phyloP scores from a whole-genome alignment of 352 stramenopile genomes.

The Phytophthora pluvialis region DNA sequence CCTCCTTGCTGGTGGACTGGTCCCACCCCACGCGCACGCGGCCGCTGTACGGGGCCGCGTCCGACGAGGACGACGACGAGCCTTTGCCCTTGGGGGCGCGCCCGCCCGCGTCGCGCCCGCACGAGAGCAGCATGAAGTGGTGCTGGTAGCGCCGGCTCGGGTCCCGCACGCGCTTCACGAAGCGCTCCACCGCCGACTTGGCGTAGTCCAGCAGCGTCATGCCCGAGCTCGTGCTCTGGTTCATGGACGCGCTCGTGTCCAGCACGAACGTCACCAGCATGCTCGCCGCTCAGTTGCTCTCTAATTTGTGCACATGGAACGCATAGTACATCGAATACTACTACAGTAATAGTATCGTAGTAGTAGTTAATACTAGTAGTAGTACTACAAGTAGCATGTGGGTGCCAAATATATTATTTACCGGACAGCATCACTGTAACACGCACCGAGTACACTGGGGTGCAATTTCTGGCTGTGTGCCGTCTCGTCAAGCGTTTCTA shows the following conservation, averaged over 20 bases:
- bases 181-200: conserved; percentile 89
- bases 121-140: conserved; percentile 91
- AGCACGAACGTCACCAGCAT: conserved; percentile 93
- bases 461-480: no score
- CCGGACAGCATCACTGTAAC: no score
- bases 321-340: no score
- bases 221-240: conserved; percentile 86
- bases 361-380: no score
- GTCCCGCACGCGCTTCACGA: conserved; percentile 87
- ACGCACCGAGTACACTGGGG: no score
- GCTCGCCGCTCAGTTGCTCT: background rate
- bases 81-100: conserved; percentile 22
- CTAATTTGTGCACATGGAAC: no score
- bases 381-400: no score
- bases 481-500: no score
- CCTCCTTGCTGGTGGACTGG: conserved; percentile 86
- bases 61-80: background rate
- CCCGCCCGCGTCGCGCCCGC: conserved; percentile 43
- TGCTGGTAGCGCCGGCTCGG: conserved; percentile 85
- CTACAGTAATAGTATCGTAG: no score
- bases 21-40: conserved; percentile 88
- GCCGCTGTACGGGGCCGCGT: conserved; percentile 49
- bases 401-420: no score
- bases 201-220: conserved; percentile 91
- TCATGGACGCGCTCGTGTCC: conserved; percentile 92